phyloP scores from a whole-genome alignment of 1,284 basidiomycete species.

The Trichosporon faecale region DNA sequence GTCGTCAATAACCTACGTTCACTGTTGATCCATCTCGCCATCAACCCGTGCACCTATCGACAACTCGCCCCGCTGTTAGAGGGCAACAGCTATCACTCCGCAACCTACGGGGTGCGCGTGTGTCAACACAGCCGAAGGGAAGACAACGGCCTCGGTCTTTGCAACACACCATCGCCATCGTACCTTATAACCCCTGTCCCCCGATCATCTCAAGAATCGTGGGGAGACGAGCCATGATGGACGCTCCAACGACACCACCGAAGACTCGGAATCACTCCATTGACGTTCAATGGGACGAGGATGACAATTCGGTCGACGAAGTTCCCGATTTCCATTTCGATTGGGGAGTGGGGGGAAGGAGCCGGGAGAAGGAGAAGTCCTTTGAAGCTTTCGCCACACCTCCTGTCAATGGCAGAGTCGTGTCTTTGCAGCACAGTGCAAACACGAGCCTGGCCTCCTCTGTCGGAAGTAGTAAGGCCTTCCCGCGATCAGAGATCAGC shows the following conservation, averaged over 20 bases:
- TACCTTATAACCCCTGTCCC: background rate
- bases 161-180: background rate
- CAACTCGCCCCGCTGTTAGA: conserved; percentile 1
- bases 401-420: background rate
- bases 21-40: background rate
- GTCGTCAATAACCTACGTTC: background rate
- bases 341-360: conserved; percentile 28
- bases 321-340: conserved; percentile 45
- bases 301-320: conserved; percentile 35
- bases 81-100: conserved; percentile 4
- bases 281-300: conserved; percentile 19
- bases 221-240: background rate
- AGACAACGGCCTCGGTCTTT: background rate
- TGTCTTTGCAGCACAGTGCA: background rate
- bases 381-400: background rate
- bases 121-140: background rate
- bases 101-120: conserved; percentile 4
- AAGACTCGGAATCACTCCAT: background rate
- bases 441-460: background rate
- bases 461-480: background rate
- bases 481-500: background rate
- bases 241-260: background rate
- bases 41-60: conserved; percentile 1
- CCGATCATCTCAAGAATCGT: background rate
- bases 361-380: background rate